These are phyloP conservation scores for Penicillium canariense DNA, from an alignment of 495 filamentous ascomycete species.

Conservation along the genomic window DNA sequence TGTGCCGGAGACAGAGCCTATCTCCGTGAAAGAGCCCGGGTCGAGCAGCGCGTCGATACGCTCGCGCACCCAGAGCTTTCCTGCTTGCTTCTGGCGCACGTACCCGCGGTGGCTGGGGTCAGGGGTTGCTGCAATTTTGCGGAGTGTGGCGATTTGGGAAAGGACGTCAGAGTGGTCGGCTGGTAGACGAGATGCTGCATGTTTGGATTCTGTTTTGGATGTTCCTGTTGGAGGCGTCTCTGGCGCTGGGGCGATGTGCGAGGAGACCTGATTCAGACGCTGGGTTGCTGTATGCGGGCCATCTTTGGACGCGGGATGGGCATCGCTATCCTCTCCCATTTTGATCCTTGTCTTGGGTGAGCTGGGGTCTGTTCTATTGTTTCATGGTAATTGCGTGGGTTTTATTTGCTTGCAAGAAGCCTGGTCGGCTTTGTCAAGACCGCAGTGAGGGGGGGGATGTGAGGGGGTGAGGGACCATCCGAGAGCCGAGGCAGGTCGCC, in stretches of 20 bases:
- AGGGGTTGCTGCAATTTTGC: constrained; percentile 51
- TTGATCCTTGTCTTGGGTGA: background rate
- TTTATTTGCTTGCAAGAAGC: background rate
- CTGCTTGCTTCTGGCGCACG: constrained; percentile 57
- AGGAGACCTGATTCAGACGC: constrained; percentile 37
- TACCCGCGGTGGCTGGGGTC: constrained; percentile 54
- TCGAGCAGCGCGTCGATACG: constrained; percentile 57
- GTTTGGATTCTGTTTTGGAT: constrained; percentile 20
- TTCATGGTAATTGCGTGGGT: background rate
- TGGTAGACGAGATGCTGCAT: constrained; percentile 39
- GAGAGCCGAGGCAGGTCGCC: constrained; percentile 19
- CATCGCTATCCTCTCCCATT: constrained; percentile 20
- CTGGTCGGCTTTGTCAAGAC: background rate
- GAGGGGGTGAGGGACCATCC: constrained; percentile 15
- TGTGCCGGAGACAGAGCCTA: constrained; percentile 58
- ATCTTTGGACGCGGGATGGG: constrained; percentile 9
- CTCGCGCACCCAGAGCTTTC: constrained; percentile 65
- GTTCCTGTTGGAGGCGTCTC: constrained; percentile 8
- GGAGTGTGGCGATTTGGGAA: constrained; percentile 47
- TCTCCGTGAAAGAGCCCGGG: constrained; percentile 50
- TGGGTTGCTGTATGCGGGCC: constrained; percentile 26
- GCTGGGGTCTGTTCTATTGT: background rate
- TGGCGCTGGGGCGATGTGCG: constrained; percentile 28
- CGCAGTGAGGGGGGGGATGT: background rate
- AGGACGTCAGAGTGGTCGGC: constrained; percentile 62